Evolutionary conservation across 2,329 filamentous ascomycete species (phyloP), one percentile per base, ranked within the genome.

Genomic region (Colletotrichum theobromicola): DNA sequence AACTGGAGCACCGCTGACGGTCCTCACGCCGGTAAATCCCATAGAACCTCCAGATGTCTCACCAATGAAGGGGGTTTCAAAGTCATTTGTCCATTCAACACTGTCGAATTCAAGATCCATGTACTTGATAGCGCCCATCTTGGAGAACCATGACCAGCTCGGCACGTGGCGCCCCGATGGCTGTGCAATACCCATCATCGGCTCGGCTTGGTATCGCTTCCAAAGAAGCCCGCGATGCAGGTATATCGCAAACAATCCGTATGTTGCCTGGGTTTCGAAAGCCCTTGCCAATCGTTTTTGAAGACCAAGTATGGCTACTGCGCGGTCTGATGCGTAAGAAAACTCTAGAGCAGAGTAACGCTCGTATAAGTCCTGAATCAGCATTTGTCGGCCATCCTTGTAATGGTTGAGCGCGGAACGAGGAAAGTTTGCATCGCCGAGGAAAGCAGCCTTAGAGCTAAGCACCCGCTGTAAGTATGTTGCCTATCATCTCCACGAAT

Each of bases 361-460:
- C 24, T 70, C 61, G 35, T 60, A 70, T 12, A 74, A 37, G 16
- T 74, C 67, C 9, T 74, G 71, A 8, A 70, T 60, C 8, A 70
- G 60, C 5, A 74, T n/a, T 9, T 64, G 66, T 6, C 67, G 35
- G 5, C 67, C 71, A 24, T 70, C 67, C 24, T n/a, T 16, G 60
- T 70, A 74, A n/a, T 64, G 28, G 2, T 65, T 42, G 28, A 74
- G 30, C 2, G 68, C 72, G 12, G 57, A 62, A 15, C 57, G 13
- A 3, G 72, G 72, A 32, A 74, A 74, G 24, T 67, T 72, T 61
- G 72, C 57, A n/a, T 74, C 72, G 30, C 72, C 62, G 4, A 74
- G 67, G 30, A 74, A 72, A 8, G 37, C 61, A 6, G 72, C 61
- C 13, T 71, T 71, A 12, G 61, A 57, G 34, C 72, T 74, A 8